A percentile compares a stretch with the other conserved stretches of the same genome.
Evolutionary conservation across 1,284 basidiomycete genomes (phyloP).

Genomic region (Grifola frondosa): DNA sequence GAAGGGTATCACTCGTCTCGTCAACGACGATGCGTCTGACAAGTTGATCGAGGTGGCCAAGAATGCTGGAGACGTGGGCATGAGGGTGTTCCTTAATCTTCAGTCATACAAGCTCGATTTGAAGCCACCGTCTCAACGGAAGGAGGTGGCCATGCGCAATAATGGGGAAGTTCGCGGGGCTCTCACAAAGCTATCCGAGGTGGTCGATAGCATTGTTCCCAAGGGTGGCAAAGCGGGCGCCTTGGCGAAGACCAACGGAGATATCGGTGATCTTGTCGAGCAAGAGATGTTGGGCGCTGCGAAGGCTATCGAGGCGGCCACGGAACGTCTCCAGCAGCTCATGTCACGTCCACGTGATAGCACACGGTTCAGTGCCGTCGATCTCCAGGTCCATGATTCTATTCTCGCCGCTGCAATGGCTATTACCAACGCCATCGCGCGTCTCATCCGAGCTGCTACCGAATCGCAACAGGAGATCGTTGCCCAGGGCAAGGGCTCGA

Average conservation of each 20-base stretch:
- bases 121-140: slow-evolving; percentile 68
- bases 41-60: slow-evolving; percentile 88
- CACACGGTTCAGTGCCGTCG: slow-evolving; percentile 82
- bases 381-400: slow-evolving; percentile 97
- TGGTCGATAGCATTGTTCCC: slow-evolving; percentile 85
- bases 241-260: slow-evolving; percentile 80
- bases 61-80: slow-evolving; percentile 80
- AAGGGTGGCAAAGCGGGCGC: slow-evolving; percentile 75
- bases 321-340: slow-evolving; percentile 85
- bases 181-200: slow-evolving; percentile 82
- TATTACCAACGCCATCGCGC: slow-evolving; percentile 93
- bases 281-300: slow-evolving; percentile 96
- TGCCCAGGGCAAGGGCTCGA: slow-evolving; percentile 89
- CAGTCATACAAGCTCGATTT: slow-evolving; percentile 93
- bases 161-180: slow-evolving; percentile 84
- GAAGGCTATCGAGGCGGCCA: slow-evolving; percentile 91
- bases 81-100: slow-evolving; percentile 93
- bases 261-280: slow-evolving; percentile 96
- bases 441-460: slow-evolving; percentile 94
- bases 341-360: slow-evolving; percentile 88
- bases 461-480: slow-evolving; percentile 99
- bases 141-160: slow-evolving; percentile 88
- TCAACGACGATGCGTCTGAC: slow-evolving; percentile 88
- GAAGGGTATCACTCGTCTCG: slow-evolving; percentile 94
- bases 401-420: slow-evolving; percentile 92